A percentile compares a stretch with the other conserved stretches of the same genome.
Evolutionary conservation across 192 early-diverging fungal genomes (phyloP).

Genomic region (Linnemannia zychae): DNA sequence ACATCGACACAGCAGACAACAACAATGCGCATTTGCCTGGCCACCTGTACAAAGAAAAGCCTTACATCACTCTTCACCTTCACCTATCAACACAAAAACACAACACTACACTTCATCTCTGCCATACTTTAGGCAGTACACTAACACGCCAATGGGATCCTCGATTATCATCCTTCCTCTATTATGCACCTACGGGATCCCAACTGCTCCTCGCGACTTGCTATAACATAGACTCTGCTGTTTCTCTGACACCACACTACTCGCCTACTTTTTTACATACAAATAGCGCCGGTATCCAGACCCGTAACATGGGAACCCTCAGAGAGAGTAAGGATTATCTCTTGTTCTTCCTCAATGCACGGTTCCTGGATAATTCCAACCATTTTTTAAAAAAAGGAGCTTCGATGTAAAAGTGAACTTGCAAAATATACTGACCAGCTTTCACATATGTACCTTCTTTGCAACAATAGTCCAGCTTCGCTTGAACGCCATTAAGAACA

Average conservation of each 20-base stretch:
- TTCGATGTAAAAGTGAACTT: too few relatives aligned
- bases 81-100: too few relatives aligned
- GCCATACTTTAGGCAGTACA: too few relatives aligned
- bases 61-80: too few relatives aligned
- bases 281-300: constrained; percentile 74
- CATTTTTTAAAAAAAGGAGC: not conserved
- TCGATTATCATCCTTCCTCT: not conserved
- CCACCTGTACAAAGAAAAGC: too few relatives aligned
- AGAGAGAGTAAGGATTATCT: constrained; percentile 83
- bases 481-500: constrained; percentile 97
- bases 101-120: too few relatives aligned
- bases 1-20: constrained; percentile 8
- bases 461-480: constrained; percentile 90
- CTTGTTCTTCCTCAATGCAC: not conserved
- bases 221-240: not conserved
- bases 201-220: not conserved
- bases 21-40: too few relatives aligned
- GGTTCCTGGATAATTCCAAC: constrained; percentile 4
- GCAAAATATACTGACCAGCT: not conserved
- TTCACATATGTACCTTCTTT: not conserved
- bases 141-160: too few relatives aligned
- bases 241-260: not conserved
- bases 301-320: constrained; percentile 95
- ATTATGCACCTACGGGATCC: not conserved
- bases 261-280: not conserved